A percentile compares a stretch with the other conserved stretches of the same genome.
Conservation (phyloP, 2,329 filamentous ascomycete species). For the Ophiostoma australiae region DNA sequence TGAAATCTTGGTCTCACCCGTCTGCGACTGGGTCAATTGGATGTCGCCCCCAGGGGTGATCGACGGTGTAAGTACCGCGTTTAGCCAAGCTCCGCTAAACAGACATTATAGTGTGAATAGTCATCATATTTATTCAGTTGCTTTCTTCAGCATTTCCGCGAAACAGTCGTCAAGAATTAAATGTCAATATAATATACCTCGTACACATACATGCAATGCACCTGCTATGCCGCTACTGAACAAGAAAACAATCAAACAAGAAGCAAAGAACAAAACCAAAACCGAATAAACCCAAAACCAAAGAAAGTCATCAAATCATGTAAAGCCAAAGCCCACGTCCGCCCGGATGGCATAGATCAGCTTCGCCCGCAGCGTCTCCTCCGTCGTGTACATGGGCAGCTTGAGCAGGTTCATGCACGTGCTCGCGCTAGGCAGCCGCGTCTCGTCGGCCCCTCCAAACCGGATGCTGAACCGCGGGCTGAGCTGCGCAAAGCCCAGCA, state of each 20-base stretch:
- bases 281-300: background rate
- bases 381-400: slow-evolving; percentile 71
- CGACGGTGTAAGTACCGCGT: background rate
- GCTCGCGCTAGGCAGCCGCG: slow-evolving; percentile 81
- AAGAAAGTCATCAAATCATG: slow-evolving; percentile 36
- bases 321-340: slow-evolving; percentile 87
- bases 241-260: background rate
- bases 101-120: background rate
- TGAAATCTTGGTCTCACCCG: background rate
- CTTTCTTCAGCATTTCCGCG: too few species aligned
- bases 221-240: background rate
- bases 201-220: background rate
- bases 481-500: slow-evolving; percentile 82
- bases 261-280: background rate
- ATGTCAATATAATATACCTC: too few species aligned
- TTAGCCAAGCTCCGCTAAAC: background rate
- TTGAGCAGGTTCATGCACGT: slow-evolving; percentile 96
- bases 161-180: too few species aligned
- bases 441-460: slow-evolving; percentile 71
- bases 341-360: slow-evolving; percentile 84
- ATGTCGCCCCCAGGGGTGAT: background rate
- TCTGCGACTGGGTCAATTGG: background rate
- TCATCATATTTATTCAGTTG: background rate
- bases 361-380: slow-evolving; percentile 66
- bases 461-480: slow-evolving; percentile 84